Base-by-base conservation (phyloP, 2,329 filamentous ascomycete genomes). In the Canariomyces notabilis region DNA sequence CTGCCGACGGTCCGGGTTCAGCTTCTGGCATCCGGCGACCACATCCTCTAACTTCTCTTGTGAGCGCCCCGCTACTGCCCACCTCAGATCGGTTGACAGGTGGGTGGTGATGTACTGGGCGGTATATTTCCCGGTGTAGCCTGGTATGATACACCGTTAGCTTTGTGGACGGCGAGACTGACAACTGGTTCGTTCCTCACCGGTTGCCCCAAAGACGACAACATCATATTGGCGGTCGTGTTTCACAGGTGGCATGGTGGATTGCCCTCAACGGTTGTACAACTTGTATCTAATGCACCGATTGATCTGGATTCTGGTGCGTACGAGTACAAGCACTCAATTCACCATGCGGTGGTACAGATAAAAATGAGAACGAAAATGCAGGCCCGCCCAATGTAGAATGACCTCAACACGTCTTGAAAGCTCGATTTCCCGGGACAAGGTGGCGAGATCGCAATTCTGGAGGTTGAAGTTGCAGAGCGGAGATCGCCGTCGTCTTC, bases 11-110 rank as follows among this genome's bases (percentile, higher is more conserved):
- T 94, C 82, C 2, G 82, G 72, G 61, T 86, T 86, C 48, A 85
- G 59, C 46, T 68, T 62, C 57, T 81, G 80, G 62, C 90, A 75
- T 44, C 87, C 80, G 42, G 80, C 71, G 6, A 82, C 79, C 9
- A 96, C 66, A 33, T 69, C 67, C 55, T 85, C 76, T 4, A 97
- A 75, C 65, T 95, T 95, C 39, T 74, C 70, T 39, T 75, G 70
- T n/a, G 87, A 90, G 20, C 90, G 85, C 22, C 90, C 90, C 37
- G 89, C 87, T 45, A 96, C 73, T 12, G 88, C 90, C 90, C 90
- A 96, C 70, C 81, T 89, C 51, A 95, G 65, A 62, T 88, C 79
- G 15, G 85, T 87, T 0, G 89, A 85, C 1, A 89, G 72, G 54
- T 79, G 69, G 12, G 74, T 75, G 42, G 81, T 75, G 59, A 95